Evolutionary conservation across 805 yeast species (phyloP), one percentile per base, ranked within the genome.

Genomic region (Wickerhamomyces rabaulensis): DNA sequence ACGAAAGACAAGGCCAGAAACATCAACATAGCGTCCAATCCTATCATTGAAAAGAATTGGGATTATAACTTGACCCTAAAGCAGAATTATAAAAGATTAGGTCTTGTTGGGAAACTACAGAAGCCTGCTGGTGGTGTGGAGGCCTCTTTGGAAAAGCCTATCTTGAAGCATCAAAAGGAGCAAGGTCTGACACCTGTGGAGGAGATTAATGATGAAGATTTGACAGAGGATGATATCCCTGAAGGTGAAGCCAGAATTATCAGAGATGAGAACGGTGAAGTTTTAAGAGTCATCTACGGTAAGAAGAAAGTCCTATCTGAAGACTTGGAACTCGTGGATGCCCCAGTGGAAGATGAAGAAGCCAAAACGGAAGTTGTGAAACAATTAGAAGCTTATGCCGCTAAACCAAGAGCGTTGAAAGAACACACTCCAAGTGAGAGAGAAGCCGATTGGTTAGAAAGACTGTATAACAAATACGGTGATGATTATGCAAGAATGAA

Each of bases 41-140:
- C 95, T 2, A 78, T 94, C 52, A 86, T 94, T 36, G 95, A 89
- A 5, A 87, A 80, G 29, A 78, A 90, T 64, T 94, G 99, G 99
- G 96, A 94, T 66, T 77, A 81, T 49, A 76, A 78, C 12, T 72
- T 84, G 47, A 91, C 98, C 0, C 69, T 91, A 50, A 75, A 80
- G 44, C 98, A 94, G 63, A 94, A 94, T 65, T 92, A 94, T 68
- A 82, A 83, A 56, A 79, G 73, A 52, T 68, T 94, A 25, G 99
- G 99, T 3, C 71, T 94, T 44, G 71, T 80, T 33, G 74, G 86
- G 10, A 79, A 80, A 54, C 65, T 91, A 33, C 84, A 85, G 22
- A 69, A 66, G 16, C 72, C 80, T 1, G 80, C 95, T 1, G 98
- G 97, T 49, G 97, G 97, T 41, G 68, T 66, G n/a, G 95, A 88